Conservation (phyloP, 2,329 filamentous ascomycete species). For the Metarhizium album region DNA sequence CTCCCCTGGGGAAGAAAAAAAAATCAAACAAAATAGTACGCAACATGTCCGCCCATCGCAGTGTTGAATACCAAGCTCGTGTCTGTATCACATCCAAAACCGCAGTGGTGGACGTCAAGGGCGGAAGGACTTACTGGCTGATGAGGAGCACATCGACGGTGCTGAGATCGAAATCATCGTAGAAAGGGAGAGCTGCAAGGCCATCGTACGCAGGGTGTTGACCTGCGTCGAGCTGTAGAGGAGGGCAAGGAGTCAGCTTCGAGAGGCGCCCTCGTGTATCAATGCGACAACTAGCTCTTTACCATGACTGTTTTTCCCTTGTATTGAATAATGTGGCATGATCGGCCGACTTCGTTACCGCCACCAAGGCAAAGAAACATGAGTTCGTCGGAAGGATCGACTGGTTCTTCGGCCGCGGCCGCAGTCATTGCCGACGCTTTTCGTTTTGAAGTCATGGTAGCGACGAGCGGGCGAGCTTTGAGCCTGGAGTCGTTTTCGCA, state of each 20-base stretch:
- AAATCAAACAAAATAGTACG: not conserved
- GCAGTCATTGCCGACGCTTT: constrained; percentile 70
- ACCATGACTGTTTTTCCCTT: constrained; percentile 99
- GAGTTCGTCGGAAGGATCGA: constrained; percentile 88
- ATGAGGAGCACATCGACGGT: constrained; percentile 95
- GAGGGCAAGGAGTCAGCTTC: constrained; percentile 1
- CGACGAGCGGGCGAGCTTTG: constrained; percentile 1
- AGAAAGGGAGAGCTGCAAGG: constrained; percentile 86
- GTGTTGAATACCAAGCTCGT: not conserved
- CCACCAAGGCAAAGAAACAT: constrained; percentile 90
- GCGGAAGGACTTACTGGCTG: constrained; percentile 72
- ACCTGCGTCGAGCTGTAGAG: constrained; percentile 74
- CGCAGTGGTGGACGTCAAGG: not conserved
- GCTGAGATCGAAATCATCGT: constrained; percentile 96
- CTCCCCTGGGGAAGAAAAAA: not conserved
- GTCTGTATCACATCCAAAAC: not conserved
- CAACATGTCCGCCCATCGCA: constrained; percentile 1
- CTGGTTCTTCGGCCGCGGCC: constrained; percentile 63
- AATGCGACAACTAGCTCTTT: constrained; percentile 12
- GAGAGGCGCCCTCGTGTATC: not conserved
- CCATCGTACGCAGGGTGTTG: constrained; percentile 96
- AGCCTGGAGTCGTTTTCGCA: not conserved
- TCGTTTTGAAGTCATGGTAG: constrained; percentile 79
- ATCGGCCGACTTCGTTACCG: constrained; percentile 92
- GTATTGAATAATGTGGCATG: constrained; percentile 97